Evolutionary conservation across 2,329 filamentous ascomycete genomes (phyloP), one percentile per base, ranked within the genome.

Genomic region (Aureobasidium lini): DNA sequence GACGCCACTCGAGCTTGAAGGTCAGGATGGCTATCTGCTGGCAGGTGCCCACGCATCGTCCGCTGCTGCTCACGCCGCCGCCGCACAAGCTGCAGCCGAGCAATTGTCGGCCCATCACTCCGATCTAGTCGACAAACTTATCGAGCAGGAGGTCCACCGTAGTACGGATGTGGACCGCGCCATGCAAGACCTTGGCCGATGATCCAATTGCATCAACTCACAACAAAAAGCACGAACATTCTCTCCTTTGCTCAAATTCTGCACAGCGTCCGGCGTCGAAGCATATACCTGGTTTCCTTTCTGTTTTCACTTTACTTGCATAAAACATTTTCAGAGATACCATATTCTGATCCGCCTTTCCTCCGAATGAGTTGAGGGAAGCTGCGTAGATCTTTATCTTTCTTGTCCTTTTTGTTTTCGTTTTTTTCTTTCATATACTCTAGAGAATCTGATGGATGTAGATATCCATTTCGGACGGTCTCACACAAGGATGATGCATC

Each of bases 1-100:
- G 40, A 81, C 79, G 28, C 79, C 79, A n/a, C 66, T 81, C 48
- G 76, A 77, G 63, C 73, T 81, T 34, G 79, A 79, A 65, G 70
- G 69, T 1, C 64, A 69, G 15, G 69, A 71, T 13, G 71, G 74
- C 57, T 80, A 80, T 62, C 69, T 81, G 31, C 70, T 74, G n/a
- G 76, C 75, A 23, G 76, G 77, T 6, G 69, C 73, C 8, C 67
- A 69, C 32, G 64, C 67, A 18, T 37, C 54, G 13, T 57, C 54
- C 18, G 58, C 65, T 4, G 61, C 54, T 6, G 60, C 63, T 9
- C 54, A 62, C 23, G 34, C 40, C 8, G 49, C 39, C 16, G 58
- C 49, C 11, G 62, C 63, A 4, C 54, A 57, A 8, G 54, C 44
- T 18, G 54, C 54, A 13, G 43, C 54, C 32, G 42, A 32, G 13